Base-by-base conservation (phyloP, 2,329 filamentous ascomycete genomes). In the Didymella exigua region DNA sequence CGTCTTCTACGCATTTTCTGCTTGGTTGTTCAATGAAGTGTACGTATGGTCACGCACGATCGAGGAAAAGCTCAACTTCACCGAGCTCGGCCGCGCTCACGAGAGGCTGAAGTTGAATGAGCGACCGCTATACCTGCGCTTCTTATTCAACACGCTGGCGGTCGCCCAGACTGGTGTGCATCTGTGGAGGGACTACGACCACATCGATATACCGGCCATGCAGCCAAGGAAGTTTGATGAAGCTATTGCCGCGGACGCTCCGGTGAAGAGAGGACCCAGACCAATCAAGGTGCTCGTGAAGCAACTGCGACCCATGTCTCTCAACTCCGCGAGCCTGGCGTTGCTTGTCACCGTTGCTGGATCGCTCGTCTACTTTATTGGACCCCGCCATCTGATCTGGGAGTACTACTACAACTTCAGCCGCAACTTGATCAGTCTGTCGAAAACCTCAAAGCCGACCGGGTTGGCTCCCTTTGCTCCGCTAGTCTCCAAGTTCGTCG, bases 21-120 rank as follows among this genome's bases (percentile, higher is more conserved):
- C 89, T 49, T 89, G 85, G 77, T 78, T 91, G 61, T 97, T 93
- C 73, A 87, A 86, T 68, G 87, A 93, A 68, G 81, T 93, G 31
- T 96, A 91, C 70, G 84, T 96, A 19, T 91, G 87, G 83, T 89
- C 88, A 4, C 80, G 84, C 46, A 78, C 86, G 19, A 77, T 79
- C 16, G 76, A 77, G 33, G 82, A 84, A 47, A 86, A 87, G 58
- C 80, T 97, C 49, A 82, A 84, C 59, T 90, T 89, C 84, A 86
- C 96, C 62, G 89, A 88, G 49, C 83, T 86, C 62, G 84, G 83
- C 57, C 86, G 84, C 74, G 70, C 77, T 10, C 80, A 83, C 62
- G 90, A 95, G 72, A 84, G 92, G 30, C 83, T 89, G 18, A 83
- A 86, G 47, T 77, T 97, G 54, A 98, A 98, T 72, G 93, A 98